Conservation (phyloP, 2,329 filamentous ascomycete species). For the Fusarium buharicum region DNA sequence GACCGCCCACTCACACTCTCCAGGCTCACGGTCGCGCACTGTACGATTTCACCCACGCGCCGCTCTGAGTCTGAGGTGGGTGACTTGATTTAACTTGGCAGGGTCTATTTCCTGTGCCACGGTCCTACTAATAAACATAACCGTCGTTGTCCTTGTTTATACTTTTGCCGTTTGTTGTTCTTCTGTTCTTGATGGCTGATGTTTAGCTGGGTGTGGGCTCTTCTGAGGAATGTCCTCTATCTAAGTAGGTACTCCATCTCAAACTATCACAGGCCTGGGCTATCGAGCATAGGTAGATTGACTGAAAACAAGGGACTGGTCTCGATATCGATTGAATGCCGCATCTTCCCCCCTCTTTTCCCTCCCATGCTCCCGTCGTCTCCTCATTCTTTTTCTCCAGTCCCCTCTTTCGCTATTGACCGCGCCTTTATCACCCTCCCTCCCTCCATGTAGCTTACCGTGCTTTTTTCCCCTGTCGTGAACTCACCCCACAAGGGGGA, state of each 20-base stretch:
- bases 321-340: conserved; percentile 8
- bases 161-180: conserved; percentile 1
- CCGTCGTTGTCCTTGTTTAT: conserved; percentile 5
- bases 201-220: not conserved
- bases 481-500: conserved; percentile 40
- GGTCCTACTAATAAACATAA: conserved; percentile 21
- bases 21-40: conserved; percentile 36
- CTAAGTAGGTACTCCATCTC: not conserved
- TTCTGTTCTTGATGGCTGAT: conserved; percentile 2
- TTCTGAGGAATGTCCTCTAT: not conserved
- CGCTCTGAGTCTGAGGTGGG: conserved; percentile 17
- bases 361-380: conserved; percentile 16
- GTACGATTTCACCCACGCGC: conserved; percentile 42
- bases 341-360: conserved; percentile 14
- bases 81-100: conserved; percentile 37
- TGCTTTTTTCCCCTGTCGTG: conserved; percentile 28
- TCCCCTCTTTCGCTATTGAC: conserved; percentile 24
- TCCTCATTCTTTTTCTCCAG: conserved; percentile 13
- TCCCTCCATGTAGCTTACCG: conserved; percentile 25
- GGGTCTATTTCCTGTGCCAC: conserved; percentile 41
- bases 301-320: not conserved
- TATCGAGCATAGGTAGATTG: not conserved
- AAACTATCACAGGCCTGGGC: not conserved
- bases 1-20: conserved; percentile 18
- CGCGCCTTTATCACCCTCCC: conserved; percentile 29